A percentile compares a stretch with the other conserved stretches of the same genome.
Conservation (phyloP, 305 asterid genomes). For the Fraxinus sp. region DNA sequence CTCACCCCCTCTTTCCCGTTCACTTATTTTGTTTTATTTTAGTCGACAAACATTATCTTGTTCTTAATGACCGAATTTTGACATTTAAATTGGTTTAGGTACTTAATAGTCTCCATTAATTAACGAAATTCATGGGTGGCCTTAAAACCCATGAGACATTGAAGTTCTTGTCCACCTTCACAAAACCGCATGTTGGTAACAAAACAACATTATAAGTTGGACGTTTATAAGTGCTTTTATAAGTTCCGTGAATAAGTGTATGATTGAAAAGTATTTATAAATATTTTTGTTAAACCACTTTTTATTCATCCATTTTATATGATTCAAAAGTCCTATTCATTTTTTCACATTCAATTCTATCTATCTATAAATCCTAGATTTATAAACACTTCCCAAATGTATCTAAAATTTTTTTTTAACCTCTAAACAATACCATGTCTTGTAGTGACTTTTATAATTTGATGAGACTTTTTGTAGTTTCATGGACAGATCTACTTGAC, state of each 20-base stretch:
- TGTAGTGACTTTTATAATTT: slow-evolving; percentile 35
- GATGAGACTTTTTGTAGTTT: slow-evolving; percentile 29
- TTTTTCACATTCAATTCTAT: not conserved
- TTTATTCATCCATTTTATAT: not conserved
- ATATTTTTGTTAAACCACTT: too few relatives aligned
- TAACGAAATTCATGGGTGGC: not conserved
- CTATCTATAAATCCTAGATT: not conserved
- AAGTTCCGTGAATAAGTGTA: not conserved
- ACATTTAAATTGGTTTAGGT: not conserved
- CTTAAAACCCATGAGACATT: not conserved
- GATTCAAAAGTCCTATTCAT: not conserved
- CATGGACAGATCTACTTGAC: slow-evolving; percentile 49
- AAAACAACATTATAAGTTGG: not conserved
- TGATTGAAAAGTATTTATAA: not conserved
- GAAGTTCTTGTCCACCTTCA: not conserved
- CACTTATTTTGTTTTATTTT: slow-evolving; percentile 13
- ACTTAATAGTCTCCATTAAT: not conserved
- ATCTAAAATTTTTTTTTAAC: not conserved
- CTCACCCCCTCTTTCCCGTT: slow-evolving; percentile 10
- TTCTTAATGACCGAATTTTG: not conserved
- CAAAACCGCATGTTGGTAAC: not conserved
- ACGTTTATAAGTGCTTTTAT: not conserved
- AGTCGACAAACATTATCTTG: not conserved
- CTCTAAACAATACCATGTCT: slow-evolving; percentile 35
- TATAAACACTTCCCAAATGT: not conserved